Evolutionary conservation across 495 filamentous ascomycete genomes (phyloP), one percentile per base, ranked within the genome.

Genomic region (Arthonia radiata): DNA sequence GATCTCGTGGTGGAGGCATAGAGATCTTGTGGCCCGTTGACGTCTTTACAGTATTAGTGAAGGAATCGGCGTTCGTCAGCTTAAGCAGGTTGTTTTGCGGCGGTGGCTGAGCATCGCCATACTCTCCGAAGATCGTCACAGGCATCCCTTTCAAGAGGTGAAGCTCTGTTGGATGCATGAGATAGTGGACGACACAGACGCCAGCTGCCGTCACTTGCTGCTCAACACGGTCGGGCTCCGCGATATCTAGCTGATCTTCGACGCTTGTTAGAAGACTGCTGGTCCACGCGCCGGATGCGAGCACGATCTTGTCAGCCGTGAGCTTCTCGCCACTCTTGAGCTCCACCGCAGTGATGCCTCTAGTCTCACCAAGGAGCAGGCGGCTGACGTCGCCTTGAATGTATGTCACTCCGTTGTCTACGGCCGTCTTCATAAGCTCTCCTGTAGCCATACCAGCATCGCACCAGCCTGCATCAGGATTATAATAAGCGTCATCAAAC

Each of bases 31-130:
- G 47, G 7, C 52, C 46, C 13, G 50, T 44, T 2, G 49, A 24
- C 5, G 54, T 42, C 19, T 54, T 47, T 4, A 49, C 34, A 9
- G 57, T 62, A 34, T 62, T 61, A 27, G 40, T 50, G 38, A 63
- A 64, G 17, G 45, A 38, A 8, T 35, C 33, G 9, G 47, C 35
- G 25, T 42, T 44, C 8, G 47, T 49, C 31, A 48, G 46, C 29
- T 54, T 55, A 17, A 56, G 36, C 9, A 53, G 28, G 0, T 40
- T 38, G 2, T 34, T 31, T 5, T 23, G 33, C 8, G 33, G 34
- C 0, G 52, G 49, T n/a, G 50, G 50, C 11, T 48, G 47, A 7
- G 47, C 18, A 27, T 45, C 42, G n/a, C 39, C 46, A 30, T 44
- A 22, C 13, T 37, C 42, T 2, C 49, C 46, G 31, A 50, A 50